A percentile compares a stretch with the other conserved stretches of the same genome.
These are phyloP conservation scores for Beauveria caledonica DNA, from an alignment of 2,329 filamentous ascomycete species.

Conservation along the genomic window DNA sequence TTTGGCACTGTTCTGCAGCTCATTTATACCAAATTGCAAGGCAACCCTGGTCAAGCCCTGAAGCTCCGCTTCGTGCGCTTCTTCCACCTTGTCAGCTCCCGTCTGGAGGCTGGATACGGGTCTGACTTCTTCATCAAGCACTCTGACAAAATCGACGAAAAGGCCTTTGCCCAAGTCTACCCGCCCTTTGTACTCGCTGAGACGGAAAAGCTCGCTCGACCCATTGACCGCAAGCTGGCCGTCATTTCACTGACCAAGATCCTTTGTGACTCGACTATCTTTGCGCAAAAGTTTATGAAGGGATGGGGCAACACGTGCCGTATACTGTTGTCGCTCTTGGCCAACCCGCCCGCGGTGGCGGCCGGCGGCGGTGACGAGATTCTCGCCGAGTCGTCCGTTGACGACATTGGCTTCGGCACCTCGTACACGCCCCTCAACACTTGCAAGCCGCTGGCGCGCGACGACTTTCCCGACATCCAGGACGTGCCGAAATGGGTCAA, in stretches of 20 bases:
- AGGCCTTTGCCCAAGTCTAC: constrained; percentile 79
- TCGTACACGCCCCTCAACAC: constrained; percentile 93
- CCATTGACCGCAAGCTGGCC: constrained; percentile 85
- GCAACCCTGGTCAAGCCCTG: constrained; percentile 64
- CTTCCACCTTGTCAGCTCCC: constrained; percentile 84
- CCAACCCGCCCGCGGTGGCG: constrained; percentile 70
- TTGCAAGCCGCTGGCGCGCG: constrained; percentile 63
- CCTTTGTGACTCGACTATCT: constrained; percentile 74
- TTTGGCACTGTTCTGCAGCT: constrained; percentile 74
- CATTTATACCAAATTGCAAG: constrained; percentile 69
- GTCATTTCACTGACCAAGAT: constrained; percentile 92
- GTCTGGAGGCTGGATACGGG: constrained; percentile 71
- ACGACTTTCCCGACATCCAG: constrained; percentile 79
- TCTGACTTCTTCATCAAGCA: constrained; percentile 85
- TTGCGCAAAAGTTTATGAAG: constrained; percentile 73
- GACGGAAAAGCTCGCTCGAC: constrained; percentile 79
- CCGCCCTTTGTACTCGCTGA: constrained; percentile 77
- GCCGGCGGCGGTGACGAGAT: constrained; percentile 62
- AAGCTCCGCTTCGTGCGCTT: constrained; percentile 84
- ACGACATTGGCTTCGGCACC: constrained; percentile 90
- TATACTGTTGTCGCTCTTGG: constrained; percentile 77
- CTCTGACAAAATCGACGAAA: constrained; percentile 71
- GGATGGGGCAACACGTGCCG: constrained; percentile 90
- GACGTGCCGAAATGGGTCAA: constrained; percentile 82
- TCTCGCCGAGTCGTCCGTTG: constrained; percentile 81